Evolutionary conservation across 2,329 filamentous ascomycete species (phyloP), one percentile per base, ranked within the genome.

Genomic region (Pyrenophora tritici-repentis): DNA sequence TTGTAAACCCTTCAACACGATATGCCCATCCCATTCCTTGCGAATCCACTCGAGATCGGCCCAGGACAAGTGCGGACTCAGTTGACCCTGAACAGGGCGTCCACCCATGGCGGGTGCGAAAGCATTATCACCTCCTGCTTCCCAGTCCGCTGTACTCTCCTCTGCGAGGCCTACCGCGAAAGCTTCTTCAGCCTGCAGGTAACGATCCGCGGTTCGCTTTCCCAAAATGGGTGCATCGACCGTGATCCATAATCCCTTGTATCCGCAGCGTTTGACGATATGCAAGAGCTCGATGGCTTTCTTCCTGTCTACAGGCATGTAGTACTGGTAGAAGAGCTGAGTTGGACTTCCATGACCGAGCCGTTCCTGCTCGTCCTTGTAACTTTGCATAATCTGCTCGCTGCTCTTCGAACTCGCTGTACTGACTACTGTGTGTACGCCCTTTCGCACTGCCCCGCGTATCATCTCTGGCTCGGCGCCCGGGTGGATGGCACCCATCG

Each of bases 61-160:
- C 77, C 75, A 59, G 66, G 82, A 79, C 12, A 85, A 73, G 14
- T 79, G 77, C 3, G 82, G 72, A 14, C 64, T 72, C 12, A 72
- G 22, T 32, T 71, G 61, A 38, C 74, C 58, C 36, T 62, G 37
- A 29, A 65, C 57, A 6, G 57, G 55, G 4, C 67, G 77, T 73
- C 22, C 82, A 63, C 65, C 86, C 84, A 62, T 87, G 79, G 71
- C 82, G 83, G 24, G 73, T 65, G 9, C 82, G 81, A 79, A 86
- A 80, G 52, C 81, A 73, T 47, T 85, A 66, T 16, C 83, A 78
- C 47, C 85, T 62, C 9, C 82, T 3, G 52, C 48, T 78, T 26
- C 84, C 84, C 57, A 83, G 78, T 39, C 69, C 59, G 65, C 84
- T 17, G 76, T 76, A 0, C 76, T 75, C 52, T 75, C 75, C 34